Evolutionary conservation across 352 stramenopile species (phyloP), one percentile per base, ranked within the genome.

Genomic region (Globisporangium cederbergense): DNA sequence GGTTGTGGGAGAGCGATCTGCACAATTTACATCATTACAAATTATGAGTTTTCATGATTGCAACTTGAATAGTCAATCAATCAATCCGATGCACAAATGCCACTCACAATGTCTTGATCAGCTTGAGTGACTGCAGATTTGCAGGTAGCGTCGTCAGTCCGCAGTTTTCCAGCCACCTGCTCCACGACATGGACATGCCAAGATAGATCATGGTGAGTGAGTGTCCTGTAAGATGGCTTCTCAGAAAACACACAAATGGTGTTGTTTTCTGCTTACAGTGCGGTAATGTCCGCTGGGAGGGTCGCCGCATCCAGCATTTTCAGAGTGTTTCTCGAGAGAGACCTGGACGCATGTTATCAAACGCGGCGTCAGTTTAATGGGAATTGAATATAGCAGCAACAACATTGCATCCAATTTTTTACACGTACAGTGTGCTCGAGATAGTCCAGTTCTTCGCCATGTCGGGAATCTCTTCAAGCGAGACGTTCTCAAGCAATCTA

Each of bases 1-100:
- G 25, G 20, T 68, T 68, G 18, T 57, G 16, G 1, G 62, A 63
- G 22, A 68, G 50, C 36, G 62, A 63, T 30, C 61, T 67, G 40
- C 28, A 36, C n/a, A 1, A 14, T 50, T 18, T 34, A 42, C 20
- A 59, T 49, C 20, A 1, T 18, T 22, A 25, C n/a, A 13, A 2
- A 10, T 11, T 2, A 42, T 40, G 13, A 61, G 25, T 4, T 43
- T 18, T 43, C 20, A 9, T 22, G 14, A 47, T 2, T 47, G 16
- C 30, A 20, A 8, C 16, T 45, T 16, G 18, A 11, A 28, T 28
- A 25, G 1, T 36, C 16, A 18, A 30, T 8, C 5, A 32, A 2
- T 18, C 10, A 40, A 2, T 18, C n/a, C 20, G 10, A 45, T 28
- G 14, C 18, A 16, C 42, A 8, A 18, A 38, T 42, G 28, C 2